Percentiles rank a stretch among this genome's conserved stretches.
Evolutionary conservation across 2,329 filamentous ascomycete species (phyloP).

Genomic region (Neofusicoccum sp.): DNA sequence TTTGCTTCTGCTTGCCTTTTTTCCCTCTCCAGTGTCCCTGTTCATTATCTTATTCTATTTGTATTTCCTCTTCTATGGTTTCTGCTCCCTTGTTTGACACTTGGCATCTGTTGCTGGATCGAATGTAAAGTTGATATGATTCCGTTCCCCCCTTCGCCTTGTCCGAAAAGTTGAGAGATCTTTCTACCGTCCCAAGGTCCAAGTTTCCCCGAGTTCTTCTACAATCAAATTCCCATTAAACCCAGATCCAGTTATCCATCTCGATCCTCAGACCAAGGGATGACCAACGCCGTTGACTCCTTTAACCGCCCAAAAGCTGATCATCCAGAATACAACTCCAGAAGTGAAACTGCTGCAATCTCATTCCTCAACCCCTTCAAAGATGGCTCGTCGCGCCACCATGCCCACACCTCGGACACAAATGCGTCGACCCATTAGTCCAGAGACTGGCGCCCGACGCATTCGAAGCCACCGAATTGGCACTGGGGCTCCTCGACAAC

Average conservation of each 20-base stretch:
- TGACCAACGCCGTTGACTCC: not conserved
- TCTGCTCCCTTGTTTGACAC: not conserved
- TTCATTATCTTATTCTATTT: too few species aligned
- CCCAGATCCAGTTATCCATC: not conserved
- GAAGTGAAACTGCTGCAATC: not conserved
- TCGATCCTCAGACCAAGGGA: conserved; percentile 14
- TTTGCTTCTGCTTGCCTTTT: too few species aligned
- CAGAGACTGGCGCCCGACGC: not conserved
- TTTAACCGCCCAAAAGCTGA: not conserved
- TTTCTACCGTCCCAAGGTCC: conserved; percentile 12
- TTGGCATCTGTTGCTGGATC: not conserved
- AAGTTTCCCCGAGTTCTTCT: not conserved
- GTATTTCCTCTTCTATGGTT: not conserved
- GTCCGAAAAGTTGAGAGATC: not conserved
- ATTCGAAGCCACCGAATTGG: not conserved
- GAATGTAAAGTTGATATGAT: not conserved
- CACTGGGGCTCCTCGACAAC: not conserved
- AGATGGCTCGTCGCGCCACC: conserved; percentile 10
- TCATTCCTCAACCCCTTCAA: not conserved
- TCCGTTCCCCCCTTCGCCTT: not conserved
- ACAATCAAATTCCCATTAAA: conserved; percentile 4
- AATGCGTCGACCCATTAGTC: not conserved
- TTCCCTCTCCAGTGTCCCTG: too few species aligned
- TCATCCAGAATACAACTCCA: not conserved
- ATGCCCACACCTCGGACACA: conserved; percentile 1